Percentiles rank a stretch among this genome's conserved stretches.
phyloP scores from a whole-genome alignment of 1,284 basidiomycete genomes.

The Tremellales sp. region DNA sequence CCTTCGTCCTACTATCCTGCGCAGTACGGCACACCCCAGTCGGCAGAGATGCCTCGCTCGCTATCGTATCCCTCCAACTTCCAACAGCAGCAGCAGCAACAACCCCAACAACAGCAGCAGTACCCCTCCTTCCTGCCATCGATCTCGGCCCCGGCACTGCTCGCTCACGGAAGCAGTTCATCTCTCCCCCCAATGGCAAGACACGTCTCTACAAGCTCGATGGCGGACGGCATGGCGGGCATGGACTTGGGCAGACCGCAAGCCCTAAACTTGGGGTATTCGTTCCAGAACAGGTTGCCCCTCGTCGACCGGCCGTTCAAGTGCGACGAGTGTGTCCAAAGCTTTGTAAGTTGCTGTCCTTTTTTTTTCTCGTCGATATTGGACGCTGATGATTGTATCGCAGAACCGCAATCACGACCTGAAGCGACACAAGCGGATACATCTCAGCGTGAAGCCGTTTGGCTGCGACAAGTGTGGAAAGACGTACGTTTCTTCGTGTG shows the following conservation, averaged over 20 bases:
- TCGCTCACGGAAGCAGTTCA: slow-evolving; percentile 12
- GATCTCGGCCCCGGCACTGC: slow-evolving; percentile 12
- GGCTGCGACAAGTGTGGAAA: slow-evolving; percentile 50
- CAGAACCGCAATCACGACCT: slow-evolving; percentile 52
- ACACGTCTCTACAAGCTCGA: slow-evolving; percentile 29
- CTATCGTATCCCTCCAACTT: slow-evolving; percentile 37
- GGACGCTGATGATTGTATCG: background rate
- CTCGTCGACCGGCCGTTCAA: slow-evolving; percentile 48
- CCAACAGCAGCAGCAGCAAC: background rate
- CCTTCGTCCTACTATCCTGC: slow-evolving; percentile 17
- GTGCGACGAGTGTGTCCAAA: slow-evolving; percentile 49
- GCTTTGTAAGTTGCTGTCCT: slow-evolving; percentile 47
- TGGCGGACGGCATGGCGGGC: slow-evolving; percentile 16
- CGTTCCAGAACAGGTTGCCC: slow-evolving; percentile 33
- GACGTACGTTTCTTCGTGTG: slow-evolving; percentile 28
- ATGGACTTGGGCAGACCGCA: slow-evolving; percentile 13
- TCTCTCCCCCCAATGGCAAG: slow-evolving; percentile 24
- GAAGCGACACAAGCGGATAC: slow-evolving; percentile 50
- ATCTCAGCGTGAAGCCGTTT: slow-evolving; percentile 50
- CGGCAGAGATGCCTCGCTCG: slow-evolving; percentile 43
- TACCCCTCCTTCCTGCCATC: slow-evolving; percentile 11
- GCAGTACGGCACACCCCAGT: slow-evolving; percentile 16
- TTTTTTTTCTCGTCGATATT: background rate
- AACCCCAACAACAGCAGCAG: background rate
- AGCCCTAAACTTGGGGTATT: slow-evolving; percentile 25